A percentile compares a stretch with the other conserved stretches of the same genome.
These are phyloP conservation scores for Chaetomium globosum DNA, from an alignment of 2,329 filamentous ascomycete species.

Conservation along the genomic window DNA sequence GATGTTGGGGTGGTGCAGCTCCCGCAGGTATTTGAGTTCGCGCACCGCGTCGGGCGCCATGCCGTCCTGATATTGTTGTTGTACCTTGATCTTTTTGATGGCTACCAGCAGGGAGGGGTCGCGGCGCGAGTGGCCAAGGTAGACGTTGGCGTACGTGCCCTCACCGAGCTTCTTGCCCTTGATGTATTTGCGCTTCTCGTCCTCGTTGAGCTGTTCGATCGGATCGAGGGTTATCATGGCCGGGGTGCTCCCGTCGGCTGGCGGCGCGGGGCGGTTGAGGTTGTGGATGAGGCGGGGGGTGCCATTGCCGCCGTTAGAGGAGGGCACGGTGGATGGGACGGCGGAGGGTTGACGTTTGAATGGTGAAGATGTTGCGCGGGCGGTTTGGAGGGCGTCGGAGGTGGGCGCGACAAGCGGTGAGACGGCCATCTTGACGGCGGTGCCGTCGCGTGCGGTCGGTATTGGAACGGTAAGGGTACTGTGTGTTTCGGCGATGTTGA, in stretches of 20 bases:
- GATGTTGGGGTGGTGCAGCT: slow-evolving; percentile 93
- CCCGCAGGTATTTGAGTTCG: slow-evolving; percentile 93
- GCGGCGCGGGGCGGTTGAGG: neutral
- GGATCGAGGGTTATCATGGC: slow-evolving; percentile 54
- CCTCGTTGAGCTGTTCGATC: slow-evolving; percentile 81
- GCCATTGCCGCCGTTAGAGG: slow-evolving; percentile 24
- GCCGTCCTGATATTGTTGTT: slow-evolving; percentile 84
- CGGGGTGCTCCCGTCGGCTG: slow-evolving; percentile 4
- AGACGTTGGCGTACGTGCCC: slow-evolving; percentile 96
- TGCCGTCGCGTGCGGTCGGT: slow-evolving; percentile 8
- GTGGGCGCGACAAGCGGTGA: slow-evolving; percentile 52
- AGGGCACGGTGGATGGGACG: slow-evolving; percentile 35
- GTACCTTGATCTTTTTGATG: slow-evolving; percentile 90
- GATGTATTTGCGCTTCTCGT: slow-evolving; percentile 84
- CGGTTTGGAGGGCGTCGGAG: slow-evolving; percentile 40
- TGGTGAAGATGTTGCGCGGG: slow-evolving; percentile 32
- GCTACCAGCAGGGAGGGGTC: slow-evolving; percentile 78
- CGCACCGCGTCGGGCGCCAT: slow-evolving; percentile 93
- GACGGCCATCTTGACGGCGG: slow-evolving; percentile 46
- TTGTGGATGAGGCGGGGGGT: slow-evolving; percentile 33
- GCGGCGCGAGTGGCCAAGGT: slow-evolving; percentile 76
- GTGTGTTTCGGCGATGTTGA: neutral
- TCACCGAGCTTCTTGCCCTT: slow-evolving; percentile 92
- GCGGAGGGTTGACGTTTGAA: slow-evolving; percentile 39
- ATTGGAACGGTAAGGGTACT: neutral